Evolutionary conservation across 2,329 filamentous ascomycete genomes (phyloP), one percentile per base, ranked within the genome.

Genomic region (Pseudogymnoascus sp.): DNA sequence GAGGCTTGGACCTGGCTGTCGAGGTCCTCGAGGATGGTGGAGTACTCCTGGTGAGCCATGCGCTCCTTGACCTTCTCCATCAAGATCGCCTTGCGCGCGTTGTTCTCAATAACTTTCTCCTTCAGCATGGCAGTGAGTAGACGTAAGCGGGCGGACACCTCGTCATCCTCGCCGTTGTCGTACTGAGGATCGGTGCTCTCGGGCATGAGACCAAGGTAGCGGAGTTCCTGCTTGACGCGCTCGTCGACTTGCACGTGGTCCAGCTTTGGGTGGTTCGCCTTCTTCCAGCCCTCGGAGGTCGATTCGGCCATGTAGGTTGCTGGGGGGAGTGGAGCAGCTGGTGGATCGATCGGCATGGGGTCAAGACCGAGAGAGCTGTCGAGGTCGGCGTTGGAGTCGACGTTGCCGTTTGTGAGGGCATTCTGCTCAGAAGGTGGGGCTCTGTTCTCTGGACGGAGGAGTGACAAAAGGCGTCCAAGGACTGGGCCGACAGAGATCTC

Each of bases 31-130:
- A 96, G 88, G 70, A 99, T 99, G 63, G 92, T 97, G 74, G 88
- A 89, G 79, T 96, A 99, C 74, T 99, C 95, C 73, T 99, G 95
- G 77, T 95, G 88, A 0, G 95, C 95, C 85, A 99, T 93, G 68
- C 91, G 87, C 74, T 96, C 93, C 70, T 92, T 89, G 7, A 95
- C 91, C 28, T 97, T 82, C 38, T 97, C 93, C 1, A 91, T 86
- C 10, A 99, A 81, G 2, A 93, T 86, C 6, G 91, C 83, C 76
- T 97, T 97, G 67, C 92, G 89, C 4, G 93, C 91, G 40, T 93
- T 93, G 74, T 99, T 99, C 75, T 90, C 80, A 63, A 96, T 85
- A 74, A 90, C 89, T 73, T 95, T 88, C 65, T 92, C 87, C 68
- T 91, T 89, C 2, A 99, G 83, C 61, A 91, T 87, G 62, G 84